A percentile compares a stretch with the other conserved stretches of the same genome.
These are phyloP conservation scores for Aureococcus anophagefferens DNA, from an alignment of 108 stramenopile genomes.

Conservation along the genomic window DNA sequence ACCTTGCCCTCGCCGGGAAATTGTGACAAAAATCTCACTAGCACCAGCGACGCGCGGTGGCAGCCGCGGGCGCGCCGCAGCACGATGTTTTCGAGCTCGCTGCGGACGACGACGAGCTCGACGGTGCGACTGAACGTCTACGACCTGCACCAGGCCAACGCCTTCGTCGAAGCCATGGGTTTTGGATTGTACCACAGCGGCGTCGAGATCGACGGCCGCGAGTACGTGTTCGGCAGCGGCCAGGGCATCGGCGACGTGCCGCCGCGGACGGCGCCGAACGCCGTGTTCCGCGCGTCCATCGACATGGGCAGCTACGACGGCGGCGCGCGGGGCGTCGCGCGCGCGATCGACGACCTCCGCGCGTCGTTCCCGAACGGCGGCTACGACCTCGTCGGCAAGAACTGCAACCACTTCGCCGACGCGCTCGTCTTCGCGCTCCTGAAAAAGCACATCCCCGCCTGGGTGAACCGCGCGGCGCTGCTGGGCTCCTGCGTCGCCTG, in stretches of 20 bases:
- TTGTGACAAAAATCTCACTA: too few species aligned
- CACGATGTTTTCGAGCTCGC: too few species aligned
- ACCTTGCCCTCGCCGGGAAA: too few species aligned
- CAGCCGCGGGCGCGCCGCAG: too few species aligned
- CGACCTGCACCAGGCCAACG: slow-evolving; percentile 70
- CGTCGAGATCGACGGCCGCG: slow-evolving; percentile 63
- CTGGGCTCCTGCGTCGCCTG: slow-evolving; percentile 67
- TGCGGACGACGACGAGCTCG: too few species aligned
- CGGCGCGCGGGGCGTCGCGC: background rate
- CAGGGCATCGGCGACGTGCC: slow-evolving; percentile 62
- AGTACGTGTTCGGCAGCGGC: slow-evolving; percentile 67
- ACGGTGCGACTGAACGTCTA: slow-evolving; percentile 23
- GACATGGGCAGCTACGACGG: slow-evolving; percentile 11
- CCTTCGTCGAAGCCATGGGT: slow-evolving; percentile 55
- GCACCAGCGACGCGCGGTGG: too few species aligned
- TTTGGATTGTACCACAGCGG: slow-evolving; percentile 78
- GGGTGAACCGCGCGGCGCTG: slow-evolving; percentile 75
- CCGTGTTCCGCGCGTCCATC: slow-evolving; percentile 20
- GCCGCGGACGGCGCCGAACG: slow-evolving; percentile 55
- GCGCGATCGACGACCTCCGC: slow-evolving; percentile 14
- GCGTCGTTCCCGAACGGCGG: slow-evolving; percentile 52
- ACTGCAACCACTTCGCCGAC: slow-evolving; percentile 88
- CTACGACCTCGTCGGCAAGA: slow-evolving; percentile 64
- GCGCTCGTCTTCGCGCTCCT: slow-evolving; percentile 64
- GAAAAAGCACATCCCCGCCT: slow-evolving; percentile 50